Evolutionary conservation across 148 eudicot genomes (phyloP).

Genomic region (Heliosperma pusillum): DNA sequence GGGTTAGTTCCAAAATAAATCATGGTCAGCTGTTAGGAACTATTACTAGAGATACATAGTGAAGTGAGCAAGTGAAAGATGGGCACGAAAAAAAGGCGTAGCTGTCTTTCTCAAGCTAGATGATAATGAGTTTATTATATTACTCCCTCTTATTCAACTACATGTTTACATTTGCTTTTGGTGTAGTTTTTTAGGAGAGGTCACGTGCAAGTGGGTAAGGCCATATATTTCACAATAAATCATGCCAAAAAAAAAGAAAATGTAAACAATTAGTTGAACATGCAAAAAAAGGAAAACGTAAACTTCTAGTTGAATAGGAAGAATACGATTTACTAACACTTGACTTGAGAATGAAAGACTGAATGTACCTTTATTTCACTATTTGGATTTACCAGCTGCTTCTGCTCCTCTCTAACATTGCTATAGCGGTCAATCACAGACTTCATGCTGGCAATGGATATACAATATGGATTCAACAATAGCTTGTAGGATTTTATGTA

Average conservation of each 20-base stretch:
- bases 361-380: slow-evolving; percentile 34
- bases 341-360: background rate
- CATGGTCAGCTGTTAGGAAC: background rate
- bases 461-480: slow-evolving; percentile 10
- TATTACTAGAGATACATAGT: background rate
- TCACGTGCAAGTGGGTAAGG: too few relatives aligned
- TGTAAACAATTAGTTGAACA: background rate
- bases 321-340: background rate
- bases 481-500: slow-evolving; percentile 13
- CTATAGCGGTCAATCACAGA: slow-evolving; percentile 36
- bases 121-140: background rate
- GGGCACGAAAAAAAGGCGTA: background rate
- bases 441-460: slow-evolving; percentile 35
- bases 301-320: background rate
- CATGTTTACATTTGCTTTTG: too few relatives aligned
- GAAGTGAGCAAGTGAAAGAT: background rate
- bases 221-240: too few relatives aligned
- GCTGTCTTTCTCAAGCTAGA: background rate
- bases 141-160: too few relatives aligned
- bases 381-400: slow-evolving; percentile 25
- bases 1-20: background rate
- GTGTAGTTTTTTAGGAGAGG: too few relatives aligned
- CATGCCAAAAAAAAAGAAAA: too few relatives aligned
- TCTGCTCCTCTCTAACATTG: slow-evolving; percentile 35
- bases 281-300: too few relatives aligned